A percentile compares a stretch with the other conserved stretches of the same genome.
These are phyloP conservation scores for Boletus rubropictus DNA, from an alignment of 768 basidiomycete species.

Conservation along the genomic window DNA sequence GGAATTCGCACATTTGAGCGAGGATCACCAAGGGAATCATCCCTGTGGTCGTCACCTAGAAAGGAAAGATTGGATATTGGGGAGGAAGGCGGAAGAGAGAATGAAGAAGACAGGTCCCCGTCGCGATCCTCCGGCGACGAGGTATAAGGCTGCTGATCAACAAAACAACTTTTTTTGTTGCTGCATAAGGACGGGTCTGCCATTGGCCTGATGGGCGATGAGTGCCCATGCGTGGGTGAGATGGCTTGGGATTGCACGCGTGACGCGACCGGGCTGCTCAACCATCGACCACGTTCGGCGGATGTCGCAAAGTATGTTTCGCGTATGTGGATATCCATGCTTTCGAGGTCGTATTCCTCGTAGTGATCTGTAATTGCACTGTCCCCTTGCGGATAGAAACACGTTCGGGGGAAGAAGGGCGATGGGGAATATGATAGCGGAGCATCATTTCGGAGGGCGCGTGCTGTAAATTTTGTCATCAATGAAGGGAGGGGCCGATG, in stretches of 20 bases:
- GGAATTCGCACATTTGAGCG: constrained; percentile 27
- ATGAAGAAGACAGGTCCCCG: constrained; percentile 18
- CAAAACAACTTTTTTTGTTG: background rate
- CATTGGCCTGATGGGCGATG: constrained; percentile 19
- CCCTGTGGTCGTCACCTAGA: constrained; percentile 22
- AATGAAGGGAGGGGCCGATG: constrained; percentile 16
- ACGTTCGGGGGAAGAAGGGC: background rate
- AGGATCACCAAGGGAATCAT: constrained; percentile 9
- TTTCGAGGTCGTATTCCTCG: constrained; percentile 30
- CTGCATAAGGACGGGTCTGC: constrained; percentile 1
- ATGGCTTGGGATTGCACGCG: constrained; percentile 12
- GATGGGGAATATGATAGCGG: background rate
- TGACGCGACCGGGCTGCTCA: constrained; percentile 41
- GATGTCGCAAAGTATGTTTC: constrained; percentile 52
- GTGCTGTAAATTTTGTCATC: constrained; percentile 13
- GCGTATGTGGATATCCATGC: constrained; percentile 33
- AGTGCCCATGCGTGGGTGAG: constrained; percentile 17
- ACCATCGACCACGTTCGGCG: constrained; percentile 56
- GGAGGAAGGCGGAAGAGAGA: constrained; percentile 37
- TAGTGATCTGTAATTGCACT: constrained; percentile 17
- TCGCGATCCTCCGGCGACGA: constrained; percentile 8
- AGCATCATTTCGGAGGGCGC: background rate
- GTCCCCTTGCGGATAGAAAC: constrained; percentile 8
- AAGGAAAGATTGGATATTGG: constrained; percentile 37
- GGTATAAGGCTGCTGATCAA: background rate